Conservation (phyloP, 148 eudicot genomes). For the Cornus controversa region DNA sequence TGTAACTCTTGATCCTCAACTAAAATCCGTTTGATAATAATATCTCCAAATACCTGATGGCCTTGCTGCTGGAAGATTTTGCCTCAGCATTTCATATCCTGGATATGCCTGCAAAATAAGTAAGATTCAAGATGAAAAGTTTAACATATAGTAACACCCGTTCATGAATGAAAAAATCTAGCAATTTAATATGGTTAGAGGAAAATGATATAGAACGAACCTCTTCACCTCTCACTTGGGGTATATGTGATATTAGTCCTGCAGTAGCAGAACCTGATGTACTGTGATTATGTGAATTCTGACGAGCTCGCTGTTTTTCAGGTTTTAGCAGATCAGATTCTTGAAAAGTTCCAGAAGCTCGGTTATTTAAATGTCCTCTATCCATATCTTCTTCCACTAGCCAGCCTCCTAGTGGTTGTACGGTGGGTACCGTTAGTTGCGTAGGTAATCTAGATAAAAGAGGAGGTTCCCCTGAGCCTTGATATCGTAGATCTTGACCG, state of each 20-base stretch:
- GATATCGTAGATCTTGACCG: constrained; percentile 34
- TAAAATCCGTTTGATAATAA: constrained; percentile 1
- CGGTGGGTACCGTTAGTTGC: constrained; percentile 23
- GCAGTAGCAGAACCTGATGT: constrained; percentile 25
- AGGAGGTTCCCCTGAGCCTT: constrained; percentile 59
- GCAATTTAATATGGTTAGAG: background rate
- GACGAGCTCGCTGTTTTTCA: constrained; percentile 46
- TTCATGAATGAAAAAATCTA: background rate
- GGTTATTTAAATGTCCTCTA: constrained; percentile 33
- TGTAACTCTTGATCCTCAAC: background rate
- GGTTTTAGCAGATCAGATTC: constrained; percentile 41
- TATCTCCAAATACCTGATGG: constrained; percentile 32
- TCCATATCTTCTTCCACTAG: constrained; percentile 53
- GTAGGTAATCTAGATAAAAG: constrained; percentile 53
- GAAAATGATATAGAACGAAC: constrained; percentile 28
- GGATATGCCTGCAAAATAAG: constrained; percentile 41
- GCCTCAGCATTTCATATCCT: constrained; percentile 39
- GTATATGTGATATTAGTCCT: constrained; percentile 33
- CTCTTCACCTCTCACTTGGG: constrained; percentile 57
- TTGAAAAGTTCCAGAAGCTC: constrained; percentile 31
- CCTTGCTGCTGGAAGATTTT: constrained; percentile 34
- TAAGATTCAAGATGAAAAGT: constrained; percentile 6
- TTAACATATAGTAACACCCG: background rate
- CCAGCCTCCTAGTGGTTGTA: constrained; percentile 62
- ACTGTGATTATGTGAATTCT: constrained; percentile 32